A percentile compares a stretch with the other conserved stretches of the same genome.
These are phyloP conservation scores for Metschnikowia kofuensis DNA, from an alignment of 805 yeast genomes.

Conservation along the genomic window DNA sequence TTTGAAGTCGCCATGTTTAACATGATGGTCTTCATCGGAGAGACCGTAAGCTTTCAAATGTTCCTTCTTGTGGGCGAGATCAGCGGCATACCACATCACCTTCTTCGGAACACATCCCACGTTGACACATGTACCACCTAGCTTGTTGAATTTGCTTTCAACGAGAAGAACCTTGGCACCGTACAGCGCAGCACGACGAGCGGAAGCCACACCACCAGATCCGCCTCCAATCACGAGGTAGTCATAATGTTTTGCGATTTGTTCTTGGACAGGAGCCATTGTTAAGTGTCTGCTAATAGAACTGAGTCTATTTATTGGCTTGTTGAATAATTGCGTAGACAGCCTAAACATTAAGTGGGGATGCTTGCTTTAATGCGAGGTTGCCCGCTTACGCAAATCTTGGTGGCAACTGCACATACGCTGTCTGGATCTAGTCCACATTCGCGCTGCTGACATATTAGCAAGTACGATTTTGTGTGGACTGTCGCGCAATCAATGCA, in stretches of 20 bases:
- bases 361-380: neutral
- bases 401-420: constrained; percentile 1
- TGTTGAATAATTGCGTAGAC: constrained; percentile 8
- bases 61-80: constrained; percentile 69
- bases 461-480: no score
- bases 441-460: neutral
- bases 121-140: constrained; percentile 99
- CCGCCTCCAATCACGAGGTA: constrained; percentile 98
- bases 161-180: constrained; percentile 86
- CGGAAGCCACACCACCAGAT: constrained; percentile 98
- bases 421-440: neutral
- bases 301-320: constrained; percentile 14
- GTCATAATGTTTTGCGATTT: constrained; percentile 60
- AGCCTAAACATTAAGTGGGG: constrained; percentile 7
- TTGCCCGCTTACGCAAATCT: neutral
- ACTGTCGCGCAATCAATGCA: no score
- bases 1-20: constrained; percentile 55
- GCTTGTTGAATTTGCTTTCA: constrained; percentile 62
- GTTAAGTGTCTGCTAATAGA: constrained; percentile 31
- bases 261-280: constrained; percentile 54
- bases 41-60: constrained; percentile 86
- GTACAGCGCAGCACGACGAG: constrained; percentile 91
- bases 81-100: constrained; percentile 98
- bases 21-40: constrained; percentile 49
- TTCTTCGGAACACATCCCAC: constrained; percentile 99